These are phyloP conservation scores for Ceratocystis diversiconidia DNA, from an alignment of 2,329 filamentous ascomycete genomes.

Conservation along the genomic window DNA sequence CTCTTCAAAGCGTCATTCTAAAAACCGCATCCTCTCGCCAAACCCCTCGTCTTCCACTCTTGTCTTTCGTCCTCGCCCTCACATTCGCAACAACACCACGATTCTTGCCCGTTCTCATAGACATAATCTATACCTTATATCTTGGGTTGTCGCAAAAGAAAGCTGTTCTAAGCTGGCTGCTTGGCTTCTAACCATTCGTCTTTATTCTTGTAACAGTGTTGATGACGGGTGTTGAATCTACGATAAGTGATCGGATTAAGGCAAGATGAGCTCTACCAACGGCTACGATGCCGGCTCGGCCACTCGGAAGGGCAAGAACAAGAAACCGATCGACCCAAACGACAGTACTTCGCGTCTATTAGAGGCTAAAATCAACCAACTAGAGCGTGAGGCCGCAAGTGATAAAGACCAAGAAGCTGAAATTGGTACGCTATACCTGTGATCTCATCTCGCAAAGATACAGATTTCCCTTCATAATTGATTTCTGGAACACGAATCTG, in stretches of 20 bases:
- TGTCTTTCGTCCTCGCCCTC: not conserved
- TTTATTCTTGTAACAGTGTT: not conserved
- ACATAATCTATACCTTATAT: not conserved
- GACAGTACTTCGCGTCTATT: constrained; percentile 81
- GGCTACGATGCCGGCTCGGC: constrained; percentile 3
- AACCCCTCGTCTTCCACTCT: not conserved
- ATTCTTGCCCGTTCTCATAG: not conserved
- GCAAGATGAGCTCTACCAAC: constrained; percentile 11
- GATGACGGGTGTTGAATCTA: not conserved
- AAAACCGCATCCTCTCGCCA: not conserved
- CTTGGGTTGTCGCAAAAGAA: not conserved
- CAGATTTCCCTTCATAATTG: not conserved
- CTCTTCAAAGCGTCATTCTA: not conserved
- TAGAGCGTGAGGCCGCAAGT: constrained; percentile 83
- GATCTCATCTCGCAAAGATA: not conserved
- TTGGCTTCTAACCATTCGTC: not conserved
- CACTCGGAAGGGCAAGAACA: constrained; percentile 65
- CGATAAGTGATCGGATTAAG: not conserved
- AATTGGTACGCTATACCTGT: constrained; percentile 52
- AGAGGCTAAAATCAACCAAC: constrained; percentile 82
- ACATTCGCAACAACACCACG: not conserved
- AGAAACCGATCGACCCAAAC: constrained; percentile 70
- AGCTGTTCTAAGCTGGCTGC: not conserved
- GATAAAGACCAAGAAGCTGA: constrained; percentile 93
- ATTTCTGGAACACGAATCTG: not conserved